Base-by-base conservation (phyloP, 768 basidiomycete species). In the Amanita inopinata region DNA sequence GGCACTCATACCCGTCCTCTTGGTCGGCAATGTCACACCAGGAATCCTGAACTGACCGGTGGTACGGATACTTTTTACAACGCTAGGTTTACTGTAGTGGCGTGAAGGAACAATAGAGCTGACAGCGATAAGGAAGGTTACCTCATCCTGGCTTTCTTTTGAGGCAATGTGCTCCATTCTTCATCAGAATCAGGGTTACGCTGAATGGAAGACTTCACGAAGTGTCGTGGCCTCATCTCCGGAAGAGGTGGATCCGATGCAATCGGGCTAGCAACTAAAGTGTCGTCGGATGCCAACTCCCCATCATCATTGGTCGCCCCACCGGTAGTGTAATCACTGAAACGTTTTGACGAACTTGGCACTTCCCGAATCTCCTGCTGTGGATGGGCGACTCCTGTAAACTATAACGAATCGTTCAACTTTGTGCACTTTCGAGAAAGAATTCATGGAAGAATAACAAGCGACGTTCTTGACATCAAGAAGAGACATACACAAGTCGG, bases 141-240 rank as follows among this genome's bases (percentile, higher is more conserved):
- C 38, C 44, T 38, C 20, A n/a, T 24, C 27, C 31, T 43, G 7
- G 6, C 25, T 37, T 10, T 39, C 20, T 46, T 40, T 38, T 33
- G 28, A 3, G 45, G 45, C 18, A 46, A 27, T 17, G 45, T 46
- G 10, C 37, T 46, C 45, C 45, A 46, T 6, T 39, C 38, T 27
- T 33, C 37, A 19, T 46, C 45, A 3, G 38, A 25, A 24, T 39
- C 37, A 42, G 22, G 41, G 10, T 3, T 19, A 27, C 8, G 15
- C 11, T 19, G n/a, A 25, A 17, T 12, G 14, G 5, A 23, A n/a
- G 7, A 24, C n/a, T 14, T 6, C 14, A 3, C 14, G 5, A n/a
- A 19, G 28, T 6, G 6, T 10, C 17, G 18, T 7, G 14, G 39
- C 24, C 17, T 23, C 27, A 2, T 30, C 3, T 33, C 34, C 41